Base-by-base conservation (phyloP, 306 rosid genomes). In the Rubus idaeus region DNA sequence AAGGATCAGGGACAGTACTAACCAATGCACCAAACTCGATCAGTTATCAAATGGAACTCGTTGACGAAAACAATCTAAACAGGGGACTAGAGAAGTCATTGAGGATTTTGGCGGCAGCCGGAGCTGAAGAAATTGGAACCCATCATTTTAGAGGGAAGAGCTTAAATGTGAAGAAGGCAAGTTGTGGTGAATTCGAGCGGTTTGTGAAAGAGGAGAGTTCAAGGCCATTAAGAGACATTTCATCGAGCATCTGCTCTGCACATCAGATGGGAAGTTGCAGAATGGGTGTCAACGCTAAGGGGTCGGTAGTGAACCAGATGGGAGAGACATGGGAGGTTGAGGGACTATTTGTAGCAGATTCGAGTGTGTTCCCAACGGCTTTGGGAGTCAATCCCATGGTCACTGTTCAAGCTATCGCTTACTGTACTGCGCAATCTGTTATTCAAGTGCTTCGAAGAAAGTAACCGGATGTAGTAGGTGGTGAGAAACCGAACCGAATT, bases 201-300 rank as follows among this genome's bases (percentile, higher is more conserved):
- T 93, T 93, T 64, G 93, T 93, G 73, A 81, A 81, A 46, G 91
- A 89, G 84, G 98, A 93, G 70, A 93, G 98, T 66, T 80, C 89
- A 49, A 85, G 94, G 82, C 56, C 87, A 40, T 67, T 93, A 20
- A 79, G 61, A 64, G 90, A 88, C 26, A 75, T 86, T 74, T 50
- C 79, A 5, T 81, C 89, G 0, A 89, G 91, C 5, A 41, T 93
- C 47, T 88, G 96, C 61, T 93, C 95, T 0, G 97, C 98, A 0
- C 95, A 93, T 80, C 98, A 93, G 75, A 93, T 91, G 98, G 96
- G 98, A 67, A 89, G 95, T 71, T 90, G 96, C 55, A 45, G 93
- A 79, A 93, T 91, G 96, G 98, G 98, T 7, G 40, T 67, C 6
- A 82, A 83, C 58, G 67, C 87, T 2, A 83, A 79, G 80, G 78